Conservation (phyloP, 1,284 basidiomycete species). For the Coniferiporia sulphurascens region DNA sequence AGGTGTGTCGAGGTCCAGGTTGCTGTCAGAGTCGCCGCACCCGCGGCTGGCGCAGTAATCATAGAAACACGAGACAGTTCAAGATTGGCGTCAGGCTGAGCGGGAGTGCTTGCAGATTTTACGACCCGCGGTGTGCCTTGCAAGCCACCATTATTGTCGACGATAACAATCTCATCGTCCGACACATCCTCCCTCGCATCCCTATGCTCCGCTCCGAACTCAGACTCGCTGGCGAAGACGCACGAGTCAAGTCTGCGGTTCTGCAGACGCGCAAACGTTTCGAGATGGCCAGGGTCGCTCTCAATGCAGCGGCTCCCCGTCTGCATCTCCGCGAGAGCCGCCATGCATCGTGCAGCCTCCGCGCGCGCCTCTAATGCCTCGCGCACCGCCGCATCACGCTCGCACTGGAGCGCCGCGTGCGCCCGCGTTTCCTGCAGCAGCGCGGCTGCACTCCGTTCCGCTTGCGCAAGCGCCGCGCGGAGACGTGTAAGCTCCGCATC, state of each 20-base stretch:
- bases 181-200: not conserved
- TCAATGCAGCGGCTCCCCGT: not conserved
- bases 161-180: conserved; percentile 14
- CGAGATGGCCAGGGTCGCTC: not conserved
- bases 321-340: not conserved
- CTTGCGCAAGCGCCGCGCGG: not conserved
- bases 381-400: not conserved
- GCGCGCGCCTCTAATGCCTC: not conserved
- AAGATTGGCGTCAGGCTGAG: not conserved
- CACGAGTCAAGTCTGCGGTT: conserved; percentile 12
- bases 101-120: not conserved
- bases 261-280: conserved; percentile 10
- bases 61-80: not conserved
- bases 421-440: not conserved
- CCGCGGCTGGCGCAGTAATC: not conserved
- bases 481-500: not conserved
- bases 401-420: not conserved
- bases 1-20: not conserved
- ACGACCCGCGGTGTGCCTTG: not conserved
- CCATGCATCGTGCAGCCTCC: not conserved
- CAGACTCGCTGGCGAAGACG: conserved; percentile 7
- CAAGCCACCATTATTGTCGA: not conserved
- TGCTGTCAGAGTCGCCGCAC: not conserved
- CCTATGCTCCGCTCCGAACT: not conserved
- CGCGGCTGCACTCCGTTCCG: not conserved